Percentiles rank a stretch among this genome's conserved stretches.
Conservation (phyloP, 139 green algal species). For the Eudorina sp. region DNA sequence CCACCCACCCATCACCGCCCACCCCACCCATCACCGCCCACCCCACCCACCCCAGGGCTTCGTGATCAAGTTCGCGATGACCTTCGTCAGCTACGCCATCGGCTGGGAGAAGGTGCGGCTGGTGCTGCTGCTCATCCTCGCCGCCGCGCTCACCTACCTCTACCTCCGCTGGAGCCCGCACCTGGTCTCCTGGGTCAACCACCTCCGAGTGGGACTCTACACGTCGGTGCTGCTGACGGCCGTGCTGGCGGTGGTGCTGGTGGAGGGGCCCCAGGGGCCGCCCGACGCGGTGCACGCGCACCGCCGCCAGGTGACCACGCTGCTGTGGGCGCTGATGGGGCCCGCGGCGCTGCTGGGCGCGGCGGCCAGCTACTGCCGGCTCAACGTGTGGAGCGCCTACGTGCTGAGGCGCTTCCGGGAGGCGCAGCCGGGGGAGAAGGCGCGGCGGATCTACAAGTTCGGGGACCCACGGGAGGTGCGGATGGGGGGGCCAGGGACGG, state of each 20-base stretch:
- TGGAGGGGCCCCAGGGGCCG: neutral
- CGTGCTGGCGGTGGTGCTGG: constrained; percentile 33
- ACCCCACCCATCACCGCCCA: no score
- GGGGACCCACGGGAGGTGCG: constrained; percentile 60
- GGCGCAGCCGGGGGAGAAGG: constrained; percentile 47
- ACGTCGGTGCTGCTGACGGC: neutral
- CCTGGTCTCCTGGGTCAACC: constrained; percentile 46
- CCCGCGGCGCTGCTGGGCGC: constrained; percentile 33
- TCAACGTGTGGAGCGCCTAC: constrained; percentile 36
- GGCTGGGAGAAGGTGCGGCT: constrained; percentile 36
- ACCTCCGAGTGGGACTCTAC: constrained; percentile 40
- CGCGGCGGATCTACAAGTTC: constrained; percentile 62
- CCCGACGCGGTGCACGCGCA: neutral
- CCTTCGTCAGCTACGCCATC: constrained; percentile 40
- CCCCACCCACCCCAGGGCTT: neutral
- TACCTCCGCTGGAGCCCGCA: constrained; percentile 44
- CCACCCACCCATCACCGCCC: neutral
- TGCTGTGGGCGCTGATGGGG: constrained; percentile 33
- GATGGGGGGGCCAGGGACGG: neutral
- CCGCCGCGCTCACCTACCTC: constrained; percentile 1
- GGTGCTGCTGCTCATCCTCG: constrained; percentile 8
- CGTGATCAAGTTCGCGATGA: constrained; percentile 48
- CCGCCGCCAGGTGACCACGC: neutral
- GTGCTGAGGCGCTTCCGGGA: constrained; percentile 36
- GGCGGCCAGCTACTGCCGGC: constrained; percentile 12